Evolutionary conservation across 1,139 yeast genomes (phyloP).

Genomic region (Insectozyma bohioensis): DNA sequence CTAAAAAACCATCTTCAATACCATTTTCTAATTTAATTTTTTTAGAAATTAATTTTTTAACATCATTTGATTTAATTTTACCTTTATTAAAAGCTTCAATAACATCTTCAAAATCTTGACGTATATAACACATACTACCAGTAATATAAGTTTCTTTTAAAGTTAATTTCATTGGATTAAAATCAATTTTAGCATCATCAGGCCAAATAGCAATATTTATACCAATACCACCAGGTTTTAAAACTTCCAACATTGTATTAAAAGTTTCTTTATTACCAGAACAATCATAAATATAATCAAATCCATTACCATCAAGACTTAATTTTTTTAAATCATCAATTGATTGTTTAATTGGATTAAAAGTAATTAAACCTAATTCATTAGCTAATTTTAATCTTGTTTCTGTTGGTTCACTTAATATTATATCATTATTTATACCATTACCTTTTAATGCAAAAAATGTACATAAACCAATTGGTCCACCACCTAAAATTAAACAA

Average conservation of each 20-base stretch:
- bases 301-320: conserved; percentile 53
- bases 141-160: conserved; percentile 37
- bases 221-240: conserved; percentile 58
- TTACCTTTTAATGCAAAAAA: conserved; percentile 57
- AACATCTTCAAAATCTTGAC: conserved; percentile 36
- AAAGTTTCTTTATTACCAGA: conserved; percentile 60
- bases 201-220: conserved; percentile 63
- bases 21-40: conserved; percentile 34
- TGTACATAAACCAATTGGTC: conserved; percentile 63
- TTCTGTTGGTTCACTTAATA: conserved; percentile 60
- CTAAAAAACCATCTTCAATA: conserved; percentile 33
- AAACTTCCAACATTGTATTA: conserved; percentile 48
- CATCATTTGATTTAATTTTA: conserved; percentile 23
- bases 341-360: conserved; percentile 39
- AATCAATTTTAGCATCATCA: conserved; percentile 19
- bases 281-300: conserved; percentile 59
- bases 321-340: conserved; percentile 33
- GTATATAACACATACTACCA: conserved; percentile 43
- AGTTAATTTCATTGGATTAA: conserved; percentile 40
- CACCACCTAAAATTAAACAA: conserved; percentile 58
- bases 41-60: conserved; percentile 32
- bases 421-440: conserved; percentile 51
- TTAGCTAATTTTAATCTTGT: conserved; percentile 54
- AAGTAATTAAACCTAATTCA: conserved; percentile 48
- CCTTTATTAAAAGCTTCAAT: conserved; percentile 32